Evolutionary conservation across 768 basidiomycete species (phyloP).

Genomic region (Naganishia vishniacii): DNA sequence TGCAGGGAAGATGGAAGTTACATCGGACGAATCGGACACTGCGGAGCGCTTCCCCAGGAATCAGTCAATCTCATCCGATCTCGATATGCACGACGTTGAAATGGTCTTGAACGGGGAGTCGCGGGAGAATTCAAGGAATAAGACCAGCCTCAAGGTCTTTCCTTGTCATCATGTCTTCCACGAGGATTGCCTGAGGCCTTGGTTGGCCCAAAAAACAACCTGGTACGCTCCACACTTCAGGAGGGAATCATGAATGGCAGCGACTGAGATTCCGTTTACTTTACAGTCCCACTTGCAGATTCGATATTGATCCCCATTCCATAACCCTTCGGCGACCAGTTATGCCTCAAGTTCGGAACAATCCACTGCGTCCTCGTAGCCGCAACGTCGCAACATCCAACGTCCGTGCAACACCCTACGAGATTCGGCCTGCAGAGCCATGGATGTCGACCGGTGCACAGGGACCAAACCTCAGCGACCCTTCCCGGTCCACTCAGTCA

Average conservation of each 20-base stretch:
- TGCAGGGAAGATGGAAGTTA: background rate
- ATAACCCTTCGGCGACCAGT: slow-evolving; percentile 25
- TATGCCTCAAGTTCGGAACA: slow-evolving; percentile 10
- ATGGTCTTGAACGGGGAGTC: slow-evolving; percentile 11
- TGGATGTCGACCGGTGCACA: no score
- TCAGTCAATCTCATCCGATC: slow-evolving; percentile 15
- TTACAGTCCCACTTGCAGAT: slow-evolving; percentile 27
- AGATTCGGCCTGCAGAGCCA: background rate
- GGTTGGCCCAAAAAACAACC: slow-evolving; percentile 24
- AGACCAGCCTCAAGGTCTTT: slow-evolving; percentile 25
- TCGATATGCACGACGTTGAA: slow-evolving; percentile 26
- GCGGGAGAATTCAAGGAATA: slow-evolving; percentile 6
- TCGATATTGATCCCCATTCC: slow-evolving; percentile 29
- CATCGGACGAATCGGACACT: background rate
- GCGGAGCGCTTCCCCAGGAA: background rate
- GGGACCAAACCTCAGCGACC: no score
- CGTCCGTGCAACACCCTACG: slow-evolving; percentile 6
- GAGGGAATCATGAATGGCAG: background rate
- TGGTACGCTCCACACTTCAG: slow-evolving; percentile 15
- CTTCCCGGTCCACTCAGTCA: no score
- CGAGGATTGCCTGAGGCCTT: slow-evolving; percentile 26
- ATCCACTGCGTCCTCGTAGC: background rate
- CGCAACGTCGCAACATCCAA: background rate
- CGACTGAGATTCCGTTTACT: background rate
- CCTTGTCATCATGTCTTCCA: slow-evolving; percentile 29